Evolutionary conservation across 116 monocot species (phyloP).

Genomic region (Phalaenopsis hybrid): DNA sequence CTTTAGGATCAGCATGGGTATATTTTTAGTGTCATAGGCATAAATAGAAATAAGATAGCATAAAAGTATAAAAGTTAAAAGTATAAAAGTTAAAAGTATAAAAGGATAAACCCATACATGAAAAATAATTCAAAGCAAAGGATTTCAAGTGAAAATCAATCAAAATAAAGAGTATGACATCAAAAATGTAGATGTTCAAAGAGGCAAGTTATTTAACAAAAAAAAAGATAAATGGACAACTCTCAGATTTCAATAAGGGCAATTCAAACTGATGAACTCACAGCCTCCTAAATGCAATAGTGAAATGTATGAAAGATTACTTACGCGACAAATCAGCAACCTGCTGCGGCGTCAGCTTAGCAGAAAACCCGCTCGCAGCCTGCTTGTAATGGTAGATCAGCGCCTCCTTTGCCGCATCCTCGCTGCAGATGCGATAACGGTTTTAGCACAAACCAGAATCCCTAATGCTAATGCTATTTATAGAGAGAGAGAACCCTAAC

Average conservation of each 20-base stretch:
- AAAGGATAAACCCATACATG: not conserved
- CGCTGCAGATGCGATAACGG: conserved; percentile 20
- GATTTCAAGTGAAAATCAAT: not conserved
- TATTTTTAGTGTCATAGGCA: too few species aligned
- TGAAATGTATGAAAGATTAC: conserved; percentile 3
- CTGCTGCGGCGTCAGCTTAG: conserved; percentile 72
- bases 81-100: not conserved
- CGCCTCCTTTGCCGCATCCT: conserved; percentile 66
- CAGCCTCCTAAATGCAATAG: not conserved
- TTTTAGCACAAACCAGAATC: not conserved
- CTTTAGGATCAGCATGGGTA: too few species aligned
- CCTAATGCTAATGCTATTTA: not conserved
- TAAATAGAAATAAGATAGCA: too few species aligned
- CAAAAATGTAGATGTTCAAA: not conserved
- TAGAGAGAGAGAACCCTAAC: conserved; percentile 14
- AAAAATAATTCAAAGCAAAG: not conserved
- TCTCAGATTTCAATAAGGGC: not conserved
- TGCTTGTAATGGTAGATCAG: conserved; percentile 71
- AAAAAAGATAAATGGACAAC: not conserved
- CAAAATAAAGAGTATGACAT: not conserved
- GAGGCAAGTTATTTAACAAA: not conserved
- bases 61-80: too few species aligned
- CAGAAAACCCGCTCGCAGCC: conserved; percentile 81
- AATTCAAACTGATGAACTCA: not conserved
- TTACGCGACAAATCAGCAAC: conserved; percentile 63